Base-by-base conservation (phyloP, 148 eudicot species). In the Heliamphora exappendiculata region DNA sequence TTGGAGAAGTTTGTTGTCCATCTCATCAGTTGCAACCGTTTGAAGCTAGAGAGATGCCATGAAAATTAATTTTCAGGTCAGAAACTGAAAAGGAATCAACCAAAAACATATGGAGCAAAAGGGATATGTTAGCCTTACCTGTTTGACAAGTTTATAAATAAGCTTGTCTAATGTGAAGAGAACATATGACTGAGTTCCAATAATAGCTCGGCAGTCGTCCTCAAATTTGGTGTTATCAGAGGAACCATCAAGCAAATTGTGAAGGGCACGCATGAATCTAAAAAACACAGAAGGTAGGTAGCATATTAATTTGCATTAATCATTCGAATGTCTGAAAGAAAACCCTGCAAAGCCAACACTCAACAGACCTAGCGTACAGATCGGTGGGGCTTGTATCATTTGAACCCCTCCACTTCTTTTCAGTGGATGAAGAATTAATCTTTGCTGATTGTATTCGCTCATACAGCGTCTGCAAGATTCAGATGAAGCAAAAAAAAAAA, bases 101-200 rank as follows among this genome's bases (percentile, higher is more conserved):
- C n/a, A 24, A 28, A 34, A 17, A n/a, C n/a, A 80, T 12, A 74
- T n/a, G 8, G 28, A 42, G 73, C 55, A 7, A n/a, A 63, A 20
- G 31, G 73, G 78, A 51, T 47, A 11, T 72, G 22, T 53, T 50
- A 26, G 49, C 67, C 33, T 64, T 41, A 95, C 97, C 98, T 90
- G 97, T 83, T 95, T 95, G 76, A 89, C 88, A 34, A 95, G 84
- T 82, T 91, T 91, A 76, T 88, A 90, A 79, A 95, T 88, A 76
- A 92, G 89, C 83, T 92, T 95, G 90, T 92, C 97, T 65, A 95
- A 83, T 22, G 98, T 95, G 84, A 95, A 95, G 49, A 95, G 91
- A 74, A 88, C 59, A 78, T 90, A 95, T 7, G 98, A 95, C 75
- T 89, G 94, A 72, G 97, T 84, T 58, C 98, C 98, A 82, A 92